phyloP scores from a whole-genome alignment of 495 filamentous ascomycete genomes.

The Mycothermus thermophilus region DNA sequence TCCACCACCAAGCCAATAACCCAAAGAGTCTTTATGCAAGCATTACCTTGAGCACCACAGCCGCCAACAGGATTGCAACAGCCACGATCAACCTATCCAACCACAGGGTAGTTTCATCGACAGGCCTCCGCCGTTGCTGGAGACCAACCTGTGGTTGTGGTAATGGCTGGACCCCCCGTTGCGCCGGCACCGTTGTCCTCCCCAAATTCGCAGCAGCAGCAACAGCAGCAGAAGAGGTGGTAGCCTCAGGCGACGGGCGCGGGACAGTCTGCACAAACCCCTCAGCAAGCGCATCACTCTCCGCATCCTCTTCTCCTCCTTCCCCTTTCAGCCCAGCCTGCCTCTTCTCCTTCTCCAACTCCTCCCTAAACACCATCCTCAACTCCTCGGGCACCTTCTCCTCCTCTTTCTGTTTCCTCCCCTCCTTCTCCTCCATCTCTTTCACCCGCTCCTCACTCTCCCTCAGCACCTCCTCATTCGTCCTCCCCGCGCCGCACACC shows the following conservation, averaged over 20 bases:
- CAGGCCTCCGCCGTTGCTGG: conserved; percentile 8
- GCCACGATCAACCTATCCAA: conserved; percentile 46
- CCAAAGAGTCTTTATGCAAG: too few species aligned
- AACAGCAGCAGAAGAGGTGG: too few species aligned
- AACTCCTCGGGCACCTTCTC: conserved; percentile 43
- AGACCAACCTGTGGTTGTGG: conserved; percentile 20
- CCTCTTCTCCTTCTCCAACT: conserved; percentile 26
- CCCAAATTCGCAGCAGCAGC: conserved; percentile 3
- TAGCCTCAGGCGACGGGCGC: too few species aligned
- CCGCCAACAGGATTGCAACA: conserved; percentile 35
- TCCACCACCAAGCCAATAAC: too few species aligned
- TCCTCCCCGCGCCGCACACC: conserved; percentile 52
- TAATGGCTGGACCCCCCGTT: conserved; percentile 1
- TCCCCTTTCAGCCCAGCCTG: conserved; percentile 4
- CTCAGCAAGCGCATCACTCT: conserved; percentile 31
- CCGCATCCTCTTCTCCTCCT: conserved; percentile 15
- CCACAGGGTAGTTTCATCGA: conserved; percentile 36
- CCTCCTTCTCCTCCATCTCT: conserved; percentile 31
- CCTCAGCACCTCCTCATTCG: conserved; percentile 56
- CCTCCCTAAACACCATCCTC: conserved; percentile 44
- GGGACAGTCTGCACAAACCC: conserved; percentile 35
- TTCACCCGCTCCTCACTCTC: conserved; percentile 47
- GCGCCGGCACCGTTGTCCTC: conserved; percentile 12
- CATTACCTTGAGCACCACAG: conserved; percentile 37
- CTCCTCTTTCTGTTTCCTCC: conserved; percentile 25